phyloP scores from a whole-genome alignment of 2,329 filamentous ascomycete genomes.

The Acrocalymma vagum region DNA sequence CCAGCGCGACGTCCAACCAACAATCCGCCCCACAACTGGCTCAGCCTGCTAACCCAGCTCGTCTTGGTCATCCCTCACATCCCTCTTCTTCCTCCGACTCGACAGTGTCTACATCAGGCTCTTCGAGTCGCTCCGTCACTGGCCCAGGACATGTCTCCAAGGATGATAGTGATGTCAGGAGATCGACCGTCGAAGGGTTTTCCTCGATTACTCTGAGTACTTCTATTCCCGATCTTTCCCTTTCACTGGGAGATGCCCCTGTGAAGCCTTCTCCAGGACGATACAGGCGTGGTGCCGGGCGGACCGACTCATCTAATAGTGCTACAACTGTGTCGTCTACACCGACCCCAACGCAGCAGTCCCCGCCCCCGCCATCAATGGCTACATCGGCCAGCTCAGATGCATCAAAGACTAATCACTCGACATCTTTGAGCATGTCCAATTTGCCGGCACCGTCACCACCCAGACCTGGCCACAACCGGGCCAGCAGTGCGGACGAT shows the following conservation, averaged over 20 bases:
- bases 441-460: constrained; percentile 25
- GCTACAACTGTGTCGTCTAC: constrained; percentile 36
- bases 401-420: constrained; percentile 63
- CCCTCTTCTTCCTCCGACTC: constrained; percentile 53
- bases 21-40: constrained; percentile 44
- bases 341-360: constrained; percentile 41
- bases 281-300: constrained; percentile 75
- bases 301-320: constrained; percentile 58
- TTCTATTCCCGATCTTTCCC: constrained; percentile 62
- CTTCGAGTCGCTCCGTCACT: constrained; percentile 57
- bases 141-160: constrained; percentile 50
- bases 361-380: constrained; percentile 29
- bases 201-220: constrained; percentile 60
- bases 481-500: constrained; percentile 73
- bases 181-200: constrained; percentile 44
- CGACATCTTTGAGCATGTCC: constrained; percentile 61
- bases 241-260: constrained; percentile 64
- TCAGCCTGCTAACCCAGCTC: constrained; percentile 33
- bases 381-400: constrained; percentile 57
- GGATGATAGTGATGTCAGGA: constrained; percentile 57
- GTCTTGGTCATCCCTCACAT: constrained; percentile 46
- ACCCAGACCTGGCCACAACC: constrained; percentile 60
- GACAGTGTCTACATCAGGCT: constrained; percentile 57
- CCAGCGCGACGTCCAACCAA: constrained; percentile 61
- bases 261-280: constrained; percentile 80